phyloP scores from a whole-genome alignment of 176 grass and related monocot species.

The Hyparrhenia diplandra region DNA sequence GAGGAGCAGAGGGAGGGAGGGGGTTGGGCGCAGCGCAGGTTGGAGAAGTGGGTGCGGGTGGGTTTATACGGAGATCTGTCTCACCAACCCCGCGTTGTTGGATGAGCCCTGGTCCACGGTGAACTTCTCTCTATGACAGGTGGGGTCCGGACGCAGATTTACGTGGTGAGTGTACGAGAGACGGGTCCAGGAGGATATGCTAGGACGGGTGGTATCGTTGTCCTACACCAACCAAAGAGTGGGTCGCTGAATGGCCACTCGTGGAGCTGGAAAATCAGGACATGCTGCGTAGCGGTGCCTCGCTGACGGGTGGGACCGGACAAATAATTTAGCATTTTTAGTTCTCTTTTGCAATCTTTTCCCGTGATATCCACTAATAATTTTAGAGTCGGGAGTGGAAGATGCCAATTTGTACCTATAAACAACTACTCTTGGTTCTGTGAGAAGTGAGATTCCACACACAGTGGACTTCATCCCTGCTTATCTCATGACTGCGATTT shows the following conservation, averaged over 20 bases:
- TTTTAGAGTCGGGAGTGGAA: slow-evolving; percentile 6
- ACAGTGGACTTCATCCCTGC: background rate
- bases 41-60: background rate
- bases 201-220: slow-evolving; percentile 21
- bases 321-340: background rate
- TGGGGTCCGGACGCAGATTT: background rate
- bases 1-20: background rate
- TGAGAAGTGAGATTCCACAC: background rate
- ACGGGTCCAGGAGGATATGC: background rate
- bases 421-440: slow-evolving; percentile 9
- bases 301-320: background rate
- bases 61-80: slow-evolving; percentile 45
- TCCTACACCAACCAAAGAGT: slow-evolving; percentile 39
- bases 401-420: background rate
- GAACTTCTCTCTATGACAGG: accelerated
- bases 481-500: background rate
- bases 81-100: slow-evolving; percentile 19
- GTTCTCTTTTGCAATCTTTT: background rate
- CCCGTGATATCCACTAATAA: background rate
- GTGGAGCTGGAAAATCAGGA: too few relatives aligned
- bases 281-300: too few relatives aligned
- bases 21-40: background rate
- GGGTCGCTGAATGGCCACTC: slow-evolving; percentile 17
- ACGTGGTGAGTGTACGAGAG: background rate
- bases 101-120: background rate